phyloP scores from a whole-genome alignment of 805 yeast genomes.

The Clavispora vitiphila region DNA sequence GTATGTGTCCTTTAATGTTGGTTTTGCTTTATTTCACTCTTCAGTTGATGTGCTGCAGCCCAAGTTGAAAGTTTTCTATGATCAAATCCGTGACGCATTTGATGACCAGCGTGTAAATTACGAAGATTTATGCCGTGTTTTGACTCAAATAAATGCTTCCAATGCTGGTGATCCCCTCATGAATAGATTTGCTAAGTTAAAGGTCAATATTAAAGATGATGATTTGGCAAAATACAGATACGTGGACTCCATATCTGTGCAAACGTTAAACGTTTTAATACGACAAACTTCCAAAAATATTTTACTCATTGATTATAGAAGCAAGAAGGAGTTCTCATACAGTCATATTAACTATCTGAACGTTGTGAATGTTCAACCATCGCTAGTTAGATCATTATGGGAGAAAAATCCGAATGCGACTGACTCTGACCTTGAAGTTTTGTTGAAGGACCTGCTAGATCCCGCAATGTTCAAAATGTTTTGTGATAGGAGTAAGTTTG shows the following conservation, averaged over 20 bases:
- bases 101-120: neutral
- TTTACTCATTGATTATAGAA: conserved; percentile 70
- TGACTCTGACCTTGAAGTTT: conserved; percentile 63
- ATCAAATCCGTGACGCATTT: neutral
- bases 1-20: conserved; percentile 19
- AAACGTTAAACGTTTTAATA: conserved; percentile 7
- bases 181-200: neutral
- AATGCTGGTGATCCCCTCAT: neutral
- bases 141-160: neutral
- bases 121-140: neutral
- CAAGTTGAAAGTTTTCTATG: neutral
- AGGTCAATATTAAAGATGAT: neutral
- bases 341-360: conserved; percentile 60
- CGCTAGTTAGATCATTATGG: conserved; percentile 14
- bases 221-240: neutral
- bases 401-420: conserved; percentile 33
- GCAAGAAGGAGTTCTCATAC: conserved; percentile 51
- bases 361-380: conserved; percentile 72
- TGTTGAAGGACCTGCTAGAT: conserved; percentile 54
- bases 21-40: neutral
- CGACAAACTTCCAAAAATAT: conserved; percentile 16
- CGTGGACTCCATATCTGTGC: conserved; percentile 9
- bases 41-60: neutral
- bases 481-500: conserved; percentile 48
- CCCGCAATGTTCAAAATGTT: conserved; percentile 52